Evolutionary conservation across 2,329 filamentous ascomycete genomes (phyloP).

Genomic region (Aspergillus fijiensis): DNA sequence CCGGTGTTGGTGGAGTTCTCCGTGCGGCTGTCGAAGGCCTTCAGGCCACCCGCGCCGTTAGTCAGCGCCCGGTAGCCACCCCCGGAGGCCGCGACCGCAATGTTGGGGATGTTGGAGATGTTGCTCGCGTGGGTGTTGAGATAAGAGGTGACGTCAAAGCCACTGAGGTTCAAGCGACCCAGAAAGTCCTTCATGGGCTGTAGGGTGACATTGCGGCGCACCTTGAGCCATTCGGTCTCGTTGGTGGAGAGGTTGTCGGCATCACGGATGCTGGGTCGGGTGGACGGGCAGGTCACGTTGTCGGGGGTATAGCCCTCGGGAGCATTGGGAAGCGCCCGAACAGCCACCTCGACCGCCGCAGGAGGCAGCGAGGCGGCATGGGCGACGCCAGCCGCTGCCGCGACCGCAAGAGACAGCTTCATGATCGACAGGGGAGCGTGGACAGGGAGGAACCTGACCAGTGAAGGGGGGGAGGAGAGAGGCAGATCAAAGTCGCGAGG

Average conservation of each 20-base stretch:
- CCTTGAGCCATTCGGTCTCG: slow-evolving; percentile 72
- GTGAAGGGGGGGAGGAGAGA: background rate
- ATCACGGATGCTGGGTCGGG: slow-evolving; percentile 66
- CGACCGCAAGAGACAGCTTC: slow-evolving; percentile 12
- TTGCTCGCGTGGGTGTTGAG: slow-evolving; percentile 60
- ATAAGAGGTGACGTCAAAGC: slow-evolving; percentile 71
- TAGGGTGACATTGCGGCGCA: slow-evolving; percentile 70
- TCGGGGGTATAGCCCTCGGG: slow-evolving; percentile 71
- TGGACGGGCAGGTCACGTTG: slow-evolving; percentile 65
- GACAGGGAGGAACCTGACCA: background rate
- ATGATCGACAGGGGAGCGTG: slow-evolving; percentile 10
- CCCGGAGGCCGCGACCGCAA: slow-evolving; percentile 76
- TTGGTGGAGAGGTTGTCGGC: slow-evolving; percentile 63
- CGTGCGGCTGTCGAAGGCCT: slow-evolving; percentile 76
- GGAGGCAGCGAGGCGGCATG: slow-evolving; percentile 7
- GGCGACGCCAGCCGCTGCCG: slow-evolving; percentile 8
- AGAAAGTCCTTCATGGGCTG: slow-evolving; percentile 74
- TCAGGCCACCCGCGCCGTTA: slow-evolving; percentile 75
- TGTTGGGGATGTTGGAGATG: slow-evolving; percentile 60
- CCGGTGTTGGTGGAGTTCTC: slow-evolving; percentile 59
- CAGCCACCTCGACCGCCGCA: slow-evolving; percentile 2
- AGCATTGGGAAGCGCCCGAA: slow-evolving; percentile 53
- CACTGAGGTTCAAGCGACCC: slow-evolving; percentile 62
- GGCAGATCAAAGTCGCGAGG: background rate
- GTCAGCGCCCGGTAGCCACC: slow-evolving; percentile 85